A percentile compares a stretch with the other conserved stretches of the same genome.
phyloP scores from a whole-genome alignment of 495 filamentous ascomycete species.

The Podospora pseudopauciseta region DNA sequence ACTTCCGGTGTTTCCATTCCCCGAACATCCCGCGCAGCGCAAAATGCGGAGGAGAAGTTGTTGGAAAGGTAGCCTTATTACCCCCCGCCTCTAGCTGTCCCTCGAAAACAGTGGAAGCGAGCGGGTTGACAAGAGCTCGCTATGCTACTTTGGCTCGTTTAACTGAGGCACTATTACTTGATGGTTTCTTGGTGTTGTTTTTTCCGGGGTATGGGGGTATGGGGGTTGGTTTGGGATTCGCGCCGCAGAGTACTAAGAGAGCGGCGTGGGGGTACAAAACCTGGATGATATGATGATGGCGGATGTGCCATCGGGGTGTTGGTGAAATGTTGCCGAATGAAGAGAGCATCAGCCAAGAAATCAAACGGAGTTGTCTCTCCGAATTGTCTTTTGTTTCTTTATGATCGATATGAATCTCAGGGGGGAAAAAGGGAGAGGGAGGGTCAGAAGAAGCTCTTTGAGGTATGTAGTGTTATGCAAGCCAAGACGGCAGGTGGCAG shows the following conservation, averaged over 20 bases:
- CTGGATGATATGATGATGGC: neutral
- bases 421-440: neutral
- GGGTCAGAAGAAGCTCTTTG: neutral
- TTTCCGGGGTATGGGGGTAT: neutral
- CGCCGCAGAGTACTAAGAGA: neutral
- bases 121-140: neutral
- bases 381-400: neutral
- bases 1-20: neutral
- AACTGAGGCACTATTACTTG: neutral
- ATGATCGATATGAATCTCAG: neutral
- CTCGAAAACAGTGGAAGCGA: neutral
- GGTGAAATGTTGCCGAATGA: neutral
- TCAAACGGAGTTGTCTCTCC: neutral
- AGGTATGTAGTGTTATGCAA: slow-evolving; percentile 11
- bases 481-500: slow-evolving; percentile 21
- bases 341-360: neutral
- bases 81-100: neutral
- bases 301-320: neutral
- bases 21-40: neutral
- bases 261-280: neutral
- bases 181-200: neutral
- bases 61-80: neutral
- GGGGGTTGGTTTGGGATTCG: neutral
- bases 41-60: neutral
- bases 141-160: neutral